phyloP scores from a whole-genome alignment of 441 rosid genomes.

The Biscutella laevigata region DNA sequence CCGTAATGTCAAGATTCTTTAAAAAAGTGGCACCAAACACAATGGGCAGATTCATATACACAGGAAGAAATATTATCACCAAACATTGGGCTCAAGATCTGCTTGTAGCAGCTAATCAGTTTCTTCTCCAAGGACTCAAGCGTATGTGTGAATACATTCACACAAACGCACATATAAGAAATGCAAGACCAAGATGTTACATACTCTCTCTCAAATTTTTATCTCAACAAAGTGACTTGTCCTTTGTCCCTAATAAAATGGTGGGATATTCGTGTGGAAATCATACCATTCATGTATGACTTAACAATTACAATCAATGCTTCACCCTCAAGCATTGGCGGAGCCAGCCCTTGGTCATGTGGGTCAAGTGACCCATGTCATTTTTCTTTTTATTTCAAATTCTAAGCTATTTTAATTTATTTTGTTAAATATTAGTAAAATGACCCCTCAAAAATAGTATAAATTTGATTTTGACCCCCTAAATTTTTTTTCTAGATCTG shows the following conservation, averaged over 20 bases:
- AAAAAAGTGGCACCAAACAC: not conserved
- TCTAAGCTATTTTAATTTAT: no score
- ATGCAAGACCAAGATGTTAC: not conserved
- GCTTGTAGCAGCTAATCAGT: constrained; percentile 68
- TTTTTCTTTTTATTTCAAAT: no score
- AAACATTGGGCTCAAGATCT: constrained; percentile 48
- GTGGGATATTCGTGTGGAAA: constrained; percentile 45
- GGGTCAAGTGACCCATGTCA: no score
- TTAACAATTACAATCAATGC: constrained; percentile 56
- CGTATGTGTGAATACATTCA: constrained; percentile 48
- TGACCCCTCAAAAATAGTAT: no score
- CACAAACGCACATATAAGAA: constrained; percentile 50
- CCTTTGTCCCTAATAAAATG: not conserved
- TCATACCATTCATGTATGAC: constrained; percentile 45
- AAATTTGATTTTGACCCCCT: no score
- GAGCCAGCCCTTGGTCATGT: no score
- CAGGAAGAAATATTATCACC: constrained; percentile 42
- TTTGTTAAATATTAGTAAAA: no score
- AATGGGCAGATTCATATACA: constrained; percentile 47
- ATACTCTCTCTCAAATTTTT: no score
- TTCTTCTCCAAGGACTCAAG: constrained; percentile 57
- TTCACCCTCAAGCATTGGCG: constrained; percentile 24
- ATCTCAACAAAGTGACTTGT: not conserved
- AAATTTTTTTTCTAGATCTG: no score
- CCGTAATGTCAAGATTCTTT: not conserved